Conservation (phyloP, 2,329 filamentous ascomycete genomes). For the Fusarium sp. region DNA sequence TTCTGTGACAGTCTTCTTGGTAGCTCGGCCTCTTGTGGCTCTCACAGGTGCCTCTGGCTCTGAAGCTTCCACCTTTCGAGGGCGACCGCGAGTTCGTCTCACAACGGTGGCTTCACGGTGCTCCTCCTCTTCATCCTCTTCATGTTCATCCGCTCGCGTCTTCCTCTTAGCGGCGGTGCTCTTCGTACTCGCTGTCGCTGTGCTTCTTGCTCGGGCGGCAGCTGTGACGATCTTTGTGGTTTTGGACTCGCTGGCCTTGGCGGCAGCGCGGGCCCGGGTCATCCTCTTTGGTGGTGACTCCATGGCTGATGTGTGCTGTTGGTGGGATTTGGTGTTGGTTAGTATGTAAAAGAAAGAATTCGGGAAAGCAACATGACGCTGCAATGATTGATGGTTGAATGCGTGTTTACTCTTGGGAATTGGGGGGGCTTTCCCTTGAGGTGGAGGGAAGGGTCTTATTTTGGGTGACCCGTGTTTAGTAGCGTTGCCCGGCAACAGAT, state of each 20-base stretch:
- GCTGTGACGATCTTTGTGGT: slow-evolving; percentile 58
- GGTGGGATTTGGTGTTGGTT: slow-evolving; percentile 28
- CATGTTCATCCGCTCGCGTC: slow-evolving; percentile 60
- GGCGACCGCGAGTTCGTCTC: slow-evolving; percentile 54
- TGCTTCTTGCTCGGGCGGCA: slow-evolving; percentile 57
- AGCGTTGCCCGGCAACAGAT: slow-evolving; percentile 42
- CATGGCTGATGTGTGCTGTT: slow-evolving; percentile 51
- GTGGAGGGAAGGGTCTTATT: slow-evolving; percentile 31
- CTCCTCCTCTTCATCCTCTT: slow-evolving; percentile 56
- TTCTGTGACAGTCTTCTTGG: slow-evolving; percentile 42
- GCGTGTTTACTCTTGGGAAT: slow-evolving; percentile 30
- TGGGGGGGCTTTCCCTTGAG: slow-evolving; percentile 8
- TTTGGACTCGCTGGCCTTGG: slow-evolving; percentile 53
- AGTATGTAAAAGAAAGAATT: slow-evolving; percentile 36
- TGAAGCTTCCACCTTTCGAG: slow-evolving; percentile 52
- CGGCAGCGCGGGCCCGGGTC: slow-evolving; percentile 60
- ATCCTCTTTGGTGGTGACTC: slow-evolving; percentile 67
- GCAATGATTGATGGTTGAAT: slow-evolving; percentile 20
- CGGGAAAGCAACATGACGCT: slow-evolving; percentile 41
- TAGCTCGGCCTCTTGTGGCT: slow-evolving; percentile 44
- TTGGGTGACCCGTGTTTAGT: slow-evolving; percentile 38
- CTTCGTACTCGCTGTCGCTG: slow-evolving; percentile 46
- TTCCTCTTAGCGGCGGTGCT: slow-evolving; percentile 57
- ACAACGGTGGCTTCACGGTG: slow-evolving; percentile 45
- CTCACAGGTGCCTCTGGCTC: slow-evolving; percentile 36